These are phyloP conservation scores for Perkinsus chesapeaki DNA, from an alignment of 169 alveolate genomes.

Conservation along the genomic window DNA sequence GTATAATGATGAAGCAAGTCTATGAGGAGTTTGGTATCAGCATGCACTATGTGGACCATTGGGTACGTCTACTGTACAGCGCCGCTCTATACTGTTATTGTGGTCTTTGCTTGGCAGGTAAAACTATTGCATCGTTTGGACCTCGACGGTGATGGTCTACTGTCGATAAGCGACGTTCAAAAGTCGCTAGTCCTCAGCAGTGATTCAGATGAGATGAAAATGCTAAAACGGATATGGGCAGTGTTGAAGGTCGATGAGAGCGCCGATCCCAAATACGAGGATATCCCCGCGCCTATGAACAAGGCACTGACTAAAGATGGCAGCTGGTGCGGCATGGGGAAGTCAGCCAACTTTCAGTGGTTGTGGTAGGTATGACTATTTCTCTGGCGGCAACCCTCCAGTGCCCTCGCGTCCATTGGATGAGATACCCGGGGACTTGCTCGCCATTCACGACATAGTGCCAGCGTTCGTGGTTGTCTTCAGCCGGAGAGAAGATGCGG, in stretches of 20 bases:
- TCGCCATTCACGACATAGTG: neutral
- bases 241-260: neutral
- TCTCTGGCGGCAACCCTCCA: neutral
- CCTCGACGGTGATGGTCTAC: neutral
- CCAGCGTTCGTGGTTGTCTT: neutral
- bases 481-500: neutral
- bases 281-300: neutral
- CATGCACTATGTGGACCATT: neutral
- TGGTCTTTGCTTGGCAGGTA: neutral
- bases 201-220: neutral
- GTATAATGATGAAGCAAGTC: neutral
- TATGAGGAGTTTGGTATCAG: neutral
- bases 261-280: neutral
- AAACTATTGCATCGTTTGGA: neutral
- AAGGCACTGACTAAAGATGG: neutral
- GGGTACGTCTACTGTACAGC: neutral
- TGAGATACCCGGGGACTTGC: neutral
- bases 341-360: neutral
- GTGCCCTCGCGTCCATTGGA: neutral
- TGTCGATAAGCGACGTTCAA: neutral
- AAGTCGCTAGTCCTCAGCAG: neutral
- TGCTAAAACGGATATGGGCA: neutral
- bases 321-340: neutral
- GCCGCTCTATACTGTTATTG: neutral
- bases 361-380: neutral